A percentile compares a stretch with the other conserved stretches of the same genome.
Evolutionary conservation across 75 land plant species (phyloP).

Genomic region (Cupressus sempervirens): DNA sequence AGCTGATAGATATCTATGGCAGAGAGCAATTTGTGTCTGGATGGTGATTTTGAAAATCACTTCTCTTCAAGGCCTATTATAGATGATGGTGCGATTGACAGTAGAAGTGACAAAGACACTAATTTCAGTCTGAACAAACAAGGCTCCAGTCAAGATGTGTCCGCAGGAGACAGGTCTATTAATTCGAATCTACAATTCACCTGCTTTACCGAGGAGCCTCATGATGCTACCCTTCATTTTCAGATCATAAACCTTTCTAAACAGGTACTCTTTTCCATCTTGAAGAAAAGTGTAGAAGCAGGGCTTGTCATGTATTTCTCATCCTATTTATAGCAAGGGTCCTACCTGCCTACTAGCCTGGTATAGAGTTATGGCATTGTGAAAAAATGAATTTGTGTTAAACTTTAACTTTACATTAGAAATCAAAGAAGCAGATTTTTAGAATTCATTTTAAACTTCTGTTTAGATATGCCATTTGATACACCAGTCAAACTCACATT

Average conservation of each 20-base stretch:
- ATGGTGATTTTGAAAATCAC: neutral
- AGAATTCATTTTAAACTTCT: neutral
- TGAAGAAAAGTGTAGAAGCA: neutral
- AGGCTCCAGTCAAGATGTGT: neutral
- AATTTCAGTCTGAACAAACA: neutral
- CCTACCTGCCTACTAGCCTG: neutral
- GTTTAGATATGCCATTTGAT: neutral
- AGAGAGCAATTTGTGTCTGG: neutral
- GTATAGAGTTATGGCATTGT: neutral
- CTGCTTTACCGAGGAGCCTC: conserved; percentile 31
- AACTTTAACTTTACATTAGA: neutral
- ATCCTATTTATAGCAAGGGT: neutral
- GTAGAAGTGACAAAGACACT: neutral
- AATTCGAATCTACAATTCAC: conserved; percentile 19
- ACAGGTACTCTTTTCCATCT: conserved; percentile 21
- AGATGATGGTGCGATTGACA: neutral
- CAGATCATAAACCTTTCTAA: conserved; percentile 41
- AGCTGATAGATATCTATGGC: neutral
- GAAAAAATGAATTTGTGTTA: neutral
- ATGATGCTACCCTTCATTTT: conserved; percentile 39
- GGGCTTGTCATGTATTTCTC: neutral
- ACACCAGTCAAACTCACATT: neutral
- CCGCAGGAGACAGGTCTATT: neutral
- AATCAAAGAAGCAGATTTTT: neutral
- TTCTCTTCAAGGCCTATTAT: neutral